These are phyloP conservation scores for Colletotrichum phormii DNA, from an alignment of 2,329 filamentous ascomycete genomes.

Conservation along the genomic window DNA sequence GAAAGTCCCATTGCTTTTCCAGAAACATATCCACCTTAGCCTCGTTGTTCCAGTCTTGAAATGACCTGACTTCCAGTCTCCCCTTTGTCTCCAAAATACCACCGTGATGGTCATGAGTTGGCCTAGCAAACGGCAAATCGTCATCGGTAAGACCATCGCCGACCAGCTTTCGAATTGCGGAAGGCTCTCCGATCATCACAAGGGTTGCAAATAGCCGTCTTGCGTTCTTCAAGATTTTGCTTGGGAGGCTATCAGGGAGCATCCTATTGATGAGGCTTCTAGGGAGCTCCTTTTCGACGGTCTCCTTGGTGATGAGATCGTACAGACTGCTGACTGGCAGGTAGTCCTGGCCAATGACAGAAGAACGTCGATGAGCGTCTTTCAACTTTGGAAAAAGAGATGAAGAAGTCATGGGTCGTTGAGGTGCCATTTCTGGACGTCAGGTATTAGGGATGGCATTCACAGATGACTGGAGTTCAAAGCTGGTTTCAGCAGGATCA, in stretches of 20 bases:
- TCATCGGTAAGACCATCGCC: background rate
- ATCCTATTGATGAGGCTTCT: background rate
- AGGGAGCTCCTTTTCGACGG: background rate
- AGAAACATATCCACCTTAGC: background rate
- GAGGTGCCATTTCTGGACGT: background rate
- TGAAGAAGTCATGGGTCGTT: background rate
- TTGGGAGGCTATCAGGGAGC: background rate
- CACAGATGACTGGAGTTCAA: background rate
- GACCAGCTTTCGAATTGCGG: background rate
- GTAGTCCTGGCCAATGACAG: background rate
- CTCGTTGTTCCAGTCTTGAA: background rate
- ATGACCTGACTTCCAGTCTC: background rate
- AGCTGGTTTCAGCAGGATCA: background rate
- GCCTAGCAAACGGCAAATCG: background rate
- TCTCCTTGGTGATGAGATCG: background rate
- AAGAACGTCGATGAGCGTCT: background rate
- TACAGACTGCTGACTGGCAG: background rate
- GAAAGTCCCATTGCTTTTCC: background rate
- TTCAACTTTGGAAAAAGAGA: background rate
- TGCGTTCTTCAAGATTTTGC: background rate
- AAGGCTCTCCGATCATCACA: background rate
- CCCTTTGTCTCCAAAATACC: background rate
- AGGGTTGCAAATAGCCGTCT: background rate
- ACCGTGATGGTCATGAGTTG: background rate
- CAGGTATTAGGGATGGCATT: background rate